These are phyloP conservation scores for Kokia cookei DNA, from an alignment of 441 rosid species.

Conservation along the genomic window DNA sequence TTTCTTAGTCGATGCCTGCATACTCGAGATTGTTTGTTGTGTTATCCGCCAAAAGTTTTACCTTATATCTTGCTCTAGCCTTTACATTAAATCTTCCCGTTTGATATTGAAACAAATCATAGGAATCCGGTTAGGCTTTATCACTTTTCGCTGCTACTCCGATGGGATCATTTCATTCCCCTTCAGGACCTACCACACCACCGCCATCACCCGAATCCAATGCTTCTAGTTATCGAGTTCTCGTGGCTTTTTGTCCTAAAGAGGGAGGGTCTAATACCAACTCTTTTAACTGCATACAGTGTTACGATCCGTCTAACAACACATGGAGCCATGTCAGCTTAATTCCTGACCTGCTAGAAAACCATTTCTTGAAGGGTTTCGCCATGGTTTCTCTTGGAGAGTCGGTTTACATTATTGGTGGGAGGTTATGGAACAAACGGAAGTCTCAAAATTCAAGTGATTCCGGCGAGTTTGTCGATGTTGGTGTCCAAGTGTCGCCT, in stretches of 20 bases:
- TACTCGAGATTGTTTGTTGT: constrained; percentile 7
- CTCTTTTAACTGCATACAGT: constrained; percentile 34
- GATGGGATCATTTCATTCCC: constrained; percentile 27
- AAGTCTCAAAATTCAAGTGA: not conserved
- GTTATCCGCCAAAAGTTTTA: constrained; percentile 9
- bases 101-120: constrained; percentile 1
- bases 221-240: constrained; percentile 9
- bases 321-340: constrained; percentile 29
- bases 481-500: constrained; percentile 8
- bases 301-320: constrained; percentile 29
- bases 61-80: not conserved
- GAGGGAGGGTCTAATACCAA: constrained; percentile 9
- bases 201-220: not conserved
- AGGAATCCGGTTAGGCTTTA: not conserved
- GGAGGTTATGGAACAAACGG: constrained; percentile 21
- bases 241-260: constrained; percentile 31
- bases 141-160: not conserved
- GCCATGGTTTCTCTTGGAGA: constrained; percentile 32
- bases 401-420: constrained; percentile 37
- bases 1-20: constrained; percentile 22
- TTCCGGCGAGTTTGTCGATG: constrained; percentile 7
- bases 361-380: constrained; percentile 39
- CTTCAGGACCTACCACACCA: not conserved
- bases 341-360: constrained; percentile 21
- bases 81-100: not conserved